These are phyloP conservation scores for Lachancea sp. DNA, from an alignment of 805 yeast species.

Conservation along the genomic window DNA sequence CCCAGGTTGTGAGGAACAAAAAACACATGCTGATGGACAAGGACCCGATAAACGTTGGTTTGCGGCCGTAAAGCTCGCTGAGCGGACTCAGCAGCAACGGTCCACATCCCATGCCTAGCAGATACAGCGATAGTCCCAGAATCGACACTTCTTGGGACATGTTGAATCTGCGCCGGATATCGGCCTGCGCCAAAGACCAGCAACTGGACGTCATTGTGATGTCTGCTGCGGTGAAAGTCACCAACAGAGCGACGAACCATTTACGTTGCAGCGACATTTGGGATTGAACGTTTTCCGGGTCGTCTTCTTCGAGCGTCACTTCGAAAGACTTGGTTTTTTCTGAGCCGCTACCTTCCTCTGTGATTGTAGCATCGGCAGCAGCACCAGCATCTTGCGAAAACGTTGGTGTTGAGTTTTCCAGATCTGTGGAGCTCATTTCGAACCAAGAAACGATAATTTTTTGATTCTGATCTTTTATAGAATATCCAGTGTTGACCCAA, in stretches of 20 bases:
- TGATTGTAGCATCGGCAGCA: too few relatives aligned
- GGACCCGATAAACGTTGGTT: slow-evolving; percentile 52
- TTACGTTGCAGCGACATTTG: slow-evolving; percentile 42
- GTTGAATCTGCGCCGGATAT: slow-evolving; percentile 41
- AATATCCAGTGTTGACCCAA: neutral
- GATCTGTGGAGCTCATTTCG: too few relatives aligned
- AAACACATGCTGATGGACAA: slow-evolving; percentile 53
- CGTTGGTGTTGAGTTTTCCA: too few relatives aligned
- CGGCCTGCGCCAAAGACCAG: slow-evolving; percentile 55
- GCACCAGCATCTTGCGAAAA: neutral
- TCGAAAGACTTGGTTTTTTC: slow-evolving; percentile 16
- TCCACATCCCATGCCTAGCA: slow-evolving; percentile 65
- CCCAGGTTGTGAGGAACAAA: slow-evolving; percentile 50
- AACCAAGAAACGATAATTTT: too few relatives aligned
- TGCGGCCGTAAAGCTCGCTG: slow-evolving; percentile 61
- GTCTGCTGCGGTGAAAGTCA: slow-evolving; percentile 51
- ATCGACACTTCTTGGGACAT: slow-evolving; percentile 51
- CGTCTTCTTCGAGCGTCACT: slow-evolving; percentile 26
- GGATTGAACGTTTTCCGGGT: slow-evolving; percentile 30
- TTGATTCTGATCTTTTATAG: neutral
- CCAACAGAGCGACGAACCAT: slow-evolving; percentile 48
- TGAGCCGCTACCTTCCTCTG: neutral
- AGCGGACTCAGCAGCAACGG: slow-evolving; percentile 63
- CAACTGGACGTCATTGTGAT: slow-evolving; percentile 66
- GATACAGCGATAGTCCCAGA: slow-evolving; percentile 54